Base-by-base conservation (phyloP, 148 eudicot genomes). In the Cornus controversa region DNA sequence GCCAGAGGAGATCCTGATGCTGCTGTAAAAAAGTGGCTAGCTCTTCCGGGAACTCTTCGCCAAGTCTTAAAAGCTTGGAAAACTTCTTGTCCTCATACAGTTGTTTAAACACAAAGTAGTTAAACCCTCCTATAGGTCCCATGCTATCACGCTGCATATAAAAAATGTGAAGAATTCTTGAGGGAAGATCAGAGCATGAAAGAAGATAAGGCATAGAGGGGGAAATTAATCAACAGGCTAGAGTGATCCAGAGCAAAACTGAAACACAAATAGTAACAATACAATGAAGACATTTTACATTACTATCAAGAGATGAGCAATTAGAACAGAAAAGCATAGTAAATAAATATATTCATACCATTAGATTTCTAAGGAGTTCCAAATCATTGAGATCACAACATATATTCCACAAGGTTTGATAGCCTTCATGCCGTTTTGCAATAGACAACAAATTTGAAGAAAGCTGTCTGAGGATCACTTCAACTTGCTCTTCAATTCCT, bases 61-160 rank as follows among this genome's bases (percentile, higher is more conserved):
- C 99, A 34, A 96, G 86, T 82, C 94, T 89, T 80, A 96, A 67
- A 73, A 96, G 99, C 84, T 90, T 91, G 22, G 97, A 90, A 66
- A 83, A 86, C 71, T 90, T 91, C 74, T 80, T 86, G 76, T 82
- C 82, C 82, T 82, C 86, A 78, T 93, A 87, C 66, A 96, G 77
- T 83, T 91, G 93, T 79, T 91, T 80, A 78, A 96, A 93, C 36
- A 93, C 99, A 78, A 86, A 96, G 86, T 88, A 79, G 78, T 97
- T 91, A 77, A 91, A 96, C 65, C 99, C 99, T 71, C 97, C 97
- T 84, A 84, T 96, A 50, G 98, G 93, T 75, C 99, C 99, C 90
- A 90, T 84, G 85, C 98, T 90, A 82, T 93, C 92, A 79, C 82
- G 87, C 99, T 96, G 91, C 89, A 83, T 53, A 81, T 75, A 10